A percentile compares a stretch with the other conserved stretches of the same genome.
Conservation (phyloP, 192 early-diverging fungal species). For the Martensiomyces pterosporus region DNA sequence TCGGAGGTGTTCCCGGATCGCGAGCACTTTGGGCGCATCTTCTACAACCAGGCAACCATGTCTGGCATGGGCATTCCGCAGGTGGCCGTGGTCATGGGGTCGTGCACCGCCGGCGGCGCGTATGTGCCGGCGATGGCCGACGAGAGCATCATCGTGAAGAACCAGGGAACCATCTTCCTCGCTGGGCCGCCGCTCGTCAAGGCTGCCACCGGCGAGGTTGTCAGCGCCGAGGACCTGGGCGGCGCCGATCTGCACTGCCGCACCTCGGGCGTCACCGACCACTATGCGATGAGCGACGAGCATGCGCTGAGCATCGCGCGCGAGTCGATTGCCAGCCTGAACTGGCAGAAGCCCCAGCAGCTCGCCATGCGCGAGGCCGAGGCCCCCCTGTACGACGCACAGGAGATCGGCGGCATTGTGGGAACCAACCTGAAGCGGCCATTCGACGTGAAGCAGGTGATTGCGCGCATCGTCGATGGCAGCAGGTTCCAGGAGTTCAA, state of each 20-base stretch:
- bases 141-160: slow-evolving; percentile 92
- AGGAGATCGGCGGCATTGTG: slow-evolving; percentile 91
- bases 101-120: slow-evolving; percentile 95
- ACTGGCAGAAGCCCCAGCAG: slow-evolving; percentile 63
- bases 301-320: slow-evolving; percentile 84
- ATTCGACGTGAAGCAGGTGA: slow-evolving; percentile 89
- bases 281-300: slow-evolving; percentile 80
- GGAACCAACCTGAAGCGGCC: slow-evolving; percentile 85
- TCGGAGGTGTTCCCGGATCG: slow-evolving; percentile 95
- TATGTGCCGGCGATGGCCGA: slow-evolving; percentile 99
- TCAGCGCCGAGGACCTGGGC: slow-evolving; percentile 89
- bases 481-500: slow-evolving; percentile 92
- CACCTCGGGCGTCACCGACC: slow-evolving; percentile 94
- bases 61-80: slow-evolving; percentile 83
- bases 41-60: slow-evolving; percentile 89
- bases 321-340: slow-evolving; percentile 81
- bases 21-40: slow-evolving; percentile 92
- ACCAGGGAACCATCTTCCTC: slow-evolving; percentile 95
- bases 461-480: slow-evolving; percentile 92
- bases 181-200: slow-evolving; percentile 94
- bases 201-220: slow-evolving; percentile 93
- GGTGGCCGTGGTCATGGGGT: slow-evolving; percentile 95
- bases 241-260: slow-evolving; percentile 93
- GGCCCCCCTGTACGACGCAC: slow-evolving; percentile 73
- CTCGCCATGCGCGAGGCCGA: slow-evolving; percentile 53